Conservation (phyloP, 805 yeast species). For the Pichia insulana region DNA sequence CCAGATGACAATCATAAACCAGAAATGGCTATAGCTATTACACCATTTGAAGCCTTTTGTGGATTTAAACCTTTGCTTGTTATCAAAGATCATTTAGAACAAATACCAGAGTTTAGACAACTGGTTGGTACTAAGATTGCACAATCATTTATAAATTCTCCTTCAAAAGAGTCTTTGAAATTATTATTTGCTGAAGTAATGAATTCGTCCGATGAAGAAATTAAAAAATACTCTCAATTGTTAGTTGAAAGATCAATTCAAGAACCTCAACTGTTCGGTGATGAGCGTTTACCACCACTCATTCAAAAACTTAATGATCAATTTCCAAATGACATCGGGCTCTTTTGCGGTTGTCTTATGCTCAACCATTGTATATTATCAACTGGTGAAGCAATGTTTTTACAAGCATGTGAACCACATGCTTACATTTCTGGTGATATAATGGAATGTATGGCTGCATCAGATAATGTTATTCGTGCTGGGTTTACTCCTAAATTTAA, state of each 20-base stretch:
- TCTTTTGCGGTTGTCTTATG: slow-evolving; percentile 90
- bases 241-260: slow-evolving; percentile 58
- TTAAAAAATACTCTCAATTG: slow-evolving; percentile 48
- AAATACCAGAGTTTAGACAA: slow-evolving; percentile 67
- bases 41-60: slow-evolving; percentile 95
- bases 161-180: slow-evolving; percentile 53
- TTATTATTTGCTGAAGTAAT: slow-evolving; percentile 72
- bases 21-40: slow-evolving; percentile 98
- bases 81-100: slow-evolving; percentile 56
- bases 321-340: slow-evolving; percentile 89
- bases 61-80: slow-evolving; percentile 89
- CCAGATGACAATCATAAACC: slow-evolving; percentile 99
- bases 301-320: slow-evolving; percentile 73
- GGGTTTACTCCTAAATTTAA: slow-evolving; percentile 99
- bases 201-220: slow-evolving; percentile 61
- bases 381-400: slow-evolving; percentile 93
- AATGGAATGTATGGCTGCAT: slow-evolving; percentile 99
- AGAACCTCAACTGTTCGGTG: slow-evolving; percentile 50
- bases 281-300: slow-evolving; percentile 55
- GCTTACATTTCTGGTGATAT: slow-evolving; percentile 97
- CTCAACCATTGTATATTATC: slow-evolving; percentile 77
- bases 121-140: slow-evolving; percentile 59
- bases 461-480: slow-evolving; percentile 96
- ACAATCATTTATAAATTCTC: slow-evolving; percentile 49
- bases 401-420: slow-evolving; percentile 96